Evolutionary conservation across 2,329 filamentous ascomycete genomes (phyloP).

Genomic region (Hypoxylon sp.): DNA sequence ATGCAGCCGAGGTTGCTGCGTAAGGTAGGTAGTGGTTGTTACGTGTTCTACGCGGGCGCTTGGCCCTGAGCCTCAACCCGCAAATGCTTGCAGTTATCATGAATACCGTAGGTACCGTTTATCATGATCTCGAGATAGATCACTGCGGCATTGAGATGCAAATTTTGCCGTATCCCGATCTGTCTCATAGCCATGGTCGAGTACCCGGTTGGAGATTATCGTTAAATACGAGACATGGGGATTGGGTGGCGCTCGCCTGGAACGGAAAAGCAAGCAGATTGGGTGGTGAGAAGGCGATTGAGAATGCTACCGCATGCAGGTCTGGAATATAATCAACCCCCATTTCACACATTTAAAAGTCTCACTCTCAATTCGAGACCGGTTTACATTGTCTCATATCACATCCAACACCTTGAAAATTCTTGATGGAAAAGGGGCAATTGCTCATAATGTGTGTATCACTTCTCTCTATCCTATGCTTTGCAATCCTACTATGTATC

Average conservation of each 20-base stretch:
- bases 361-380: not conserved
- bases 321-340: not conserved
- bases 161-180: not conserved
- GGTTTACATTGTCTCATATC: not conserved
- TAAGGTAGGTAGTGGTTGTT: not conserved
- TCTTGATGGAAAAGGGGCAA: not conserved
- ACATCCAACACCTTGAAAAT: not conserved
- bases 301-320: slow-evolving; percentile 1
- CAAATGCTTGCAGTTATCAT: not conserved
- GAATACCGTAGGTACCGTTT: not conserved
- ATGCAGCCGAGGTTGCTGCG: slow-evolving; percentile 5
- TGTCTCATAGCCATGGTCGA: not conserved
- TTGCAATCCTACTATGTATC: slow-evolving; percentile 13
- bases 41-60: not conserved
- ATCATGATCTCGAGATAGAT: not conserved
- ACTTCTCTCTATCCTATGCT: slow-evolving; percentile 31
- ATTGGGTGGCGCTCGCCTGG: slow-evolving; percentile 19
- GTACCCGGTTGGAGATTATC: not conserved
- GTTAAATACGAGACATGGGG: slow-evolving; percentile 2
- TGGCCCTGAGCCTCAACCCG: not conserved
- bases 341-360: not conserved
- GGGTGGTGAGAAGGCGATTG: not conserved
- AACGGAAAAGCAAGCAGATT: slow-evolving; percentile 13
- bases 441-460: slow-evolving; percentile 6
- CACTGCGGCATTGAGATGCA: not conserved